Conservation (phyloP, 306 rosid species). For the Castanea crenata region DNA sequence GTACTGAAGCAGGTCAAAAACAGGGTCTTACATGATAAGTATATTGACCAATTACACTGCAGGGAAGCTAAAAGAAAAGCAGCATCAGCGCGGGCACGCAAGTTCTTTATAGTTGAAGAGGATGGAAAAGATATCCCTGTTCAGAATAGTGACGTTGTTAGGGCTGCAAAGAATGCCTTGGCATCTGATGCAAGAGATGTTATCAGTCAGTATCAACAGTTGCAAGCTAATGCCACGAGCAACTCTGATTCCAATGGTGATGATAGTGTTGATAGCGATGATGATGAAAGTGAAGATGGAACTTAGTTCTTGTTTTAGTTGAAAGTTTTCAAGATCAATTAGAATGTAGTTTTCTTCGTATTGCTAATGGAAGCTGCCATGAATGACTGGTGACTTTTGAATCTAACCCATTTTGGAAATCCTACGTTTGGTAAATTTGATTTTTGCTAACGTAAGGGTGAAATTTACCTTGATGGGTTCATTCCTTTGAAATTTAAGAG, state of each 20-base stretch:
- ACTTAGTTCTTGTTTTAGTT: conserved; percentile 15
- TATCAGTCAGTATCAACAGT: conserved; percentile 48
- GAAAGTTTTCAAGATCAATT: conserved; percentile 1
- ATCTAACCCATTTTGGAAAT: not conserved
- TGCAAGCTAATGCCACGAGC: conserved; percentile 25
- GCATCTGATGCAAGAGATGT: conserved; percentile 75
- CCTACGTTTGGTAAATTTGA: not conserved
- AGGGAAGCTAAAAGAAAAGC: conserved; percentile 69
- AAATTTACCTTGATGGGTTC: not conserved
- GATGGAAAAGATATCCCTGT: conserved; percentile 26
- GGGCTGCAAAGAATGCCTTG: conserved; percentile 68
- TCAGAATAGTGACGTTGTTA: conserved; percentile 37
- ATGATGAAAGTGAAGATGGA: conserved; percentile 38
- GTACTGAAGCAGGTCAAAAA: conserved; percentile 76
- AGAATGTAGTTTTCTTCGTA: not conserved
- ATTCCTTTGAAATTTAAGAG: not conserved
- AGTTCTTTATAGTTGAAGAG: conserved; percentile 4
- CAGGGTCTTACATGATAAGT: conserved; percentile 69
- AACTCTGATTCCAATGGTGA: conserved; percentile 36
- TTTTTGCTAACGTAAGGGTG: conserved; percentile 10
- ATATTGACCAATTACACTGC: conserved; percentile 64
- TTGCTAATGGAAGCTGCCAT: conserved; percentile 6
- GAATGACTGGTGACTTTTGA: conserved; percentile 21
- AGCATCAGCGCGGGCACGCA: conserved; percentile 22
- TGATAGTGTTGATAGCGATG: conserved; percentile 18